Evolutionary conservation across 73 alveolate species (phyloP), one percentile per base, ranked within the genome.

Genomic region (Paraurostyla sp.): DNA sequence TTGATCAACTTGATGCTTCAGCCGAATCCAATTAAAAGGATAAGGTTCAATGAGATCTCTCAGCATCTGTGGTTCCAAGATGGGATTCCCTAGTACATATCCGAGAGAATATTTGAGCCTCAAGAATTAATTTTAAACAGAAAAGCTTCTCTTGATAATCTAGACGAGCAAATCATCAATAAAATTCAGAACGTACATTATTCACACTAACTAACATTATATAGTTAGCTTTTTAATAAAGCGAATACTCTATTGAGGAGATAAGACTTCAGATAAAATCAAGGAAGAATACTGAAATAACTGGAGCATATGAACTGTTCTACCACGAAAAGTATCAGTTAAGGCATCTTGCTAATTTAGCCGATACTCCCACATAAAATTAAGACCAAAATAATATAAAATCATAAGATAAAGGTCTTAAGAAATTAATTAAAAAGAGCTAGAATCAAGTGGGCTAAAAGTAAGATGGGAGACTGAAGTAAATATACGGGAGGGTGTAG

Each of bases 21-120:
- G 52, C 97, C 98, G 16, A 97, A 97, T 75, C 99, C 99, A 22
- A 76, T 94, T 29, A 92, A 93, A 88, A 90, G 97, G 27, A 62
- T 75, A 46, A 94, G 88, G 32, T 57, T 96, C 50, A 62, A 60
- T 58, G 97, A 89, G 65, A 88, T 96, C 38, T 81, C 88, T 48
- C 81, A 80, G 29, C 98, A 95, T 50, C 96, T 95, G 20, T 95
- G 97, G 96, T 85, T 40, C 71, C 0, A 40, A 30, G 22, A 4
- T 0, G 62, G 22, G 71, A 32, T 59, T 18, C 91, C 91, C 6
- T 13, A 33, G 20, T 81, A 81, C 49, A 52, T 81, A 7, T 23
- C 23, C 35, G 56, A 16, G 13, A 18, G 23, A 6, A 27, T 23
- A 62, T 16, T 16, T 9, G 15, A 46, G 23, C 13, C 57, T 46